Evolutionary conservation across 225 moss, liverwort and hornwort genomes (phyloP).

Genomic region (Polytrichum formosum): DNA sequence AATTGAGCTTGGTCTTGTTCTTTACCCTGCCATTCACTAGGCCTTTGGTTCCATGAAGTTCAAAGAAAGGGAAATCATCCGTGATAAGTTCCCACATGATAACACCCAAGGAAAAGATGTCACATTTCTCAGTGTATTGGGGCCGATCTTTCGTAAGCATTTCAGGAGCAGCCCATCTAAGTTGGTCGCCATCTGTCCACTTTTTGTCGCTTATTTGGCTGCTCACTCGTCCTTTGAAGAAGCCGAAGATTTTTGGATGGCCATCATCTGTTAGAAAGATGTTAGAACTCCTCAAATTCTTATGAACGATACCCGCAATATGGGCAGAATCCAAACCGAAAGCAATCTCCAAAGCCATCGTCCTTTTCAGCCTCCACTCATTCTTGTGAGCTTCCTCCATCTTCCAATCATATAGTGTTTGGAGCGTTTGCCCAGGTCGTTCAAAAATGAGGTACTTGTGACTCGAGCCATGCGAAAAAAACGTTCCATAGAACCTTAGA

Average conservation of each 20-base stretch:
- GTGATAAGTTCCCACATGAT: constrained; percentile 27
- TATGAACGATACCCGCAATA: constrained; percentile 17
- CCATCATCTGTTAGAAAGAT: constrained; percentile 24
- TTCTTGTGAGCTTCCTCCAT: not conserved
- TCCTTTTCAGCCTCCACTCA: constrained; percentile 10
- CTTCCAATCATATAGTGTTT: constrained; percentile 9
- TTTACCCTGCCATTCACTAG: not conserved
- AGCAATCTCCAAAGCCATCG: constrained; percentile 10
- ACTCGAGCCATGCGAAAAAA: not conserved
- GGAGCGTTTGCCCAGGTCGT: constrained; percentile 7
- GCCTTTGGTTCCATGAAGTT: not conserved
- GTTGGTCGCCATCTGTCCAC: constrained; percentile 4
- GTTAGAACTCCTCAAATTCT: constrained; percentile 25
- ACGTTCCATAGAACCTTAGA: constrained; percentile 13
- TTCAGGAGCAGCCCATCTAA: constrained; percentile 19
- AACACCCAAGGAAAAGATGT: constrained; percentile 21
- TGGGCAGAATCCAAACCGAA: constrained; percentile 20
- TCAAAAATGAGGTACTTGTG: not conserved
- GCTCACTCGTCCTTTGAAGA: constrained; percentile 1
- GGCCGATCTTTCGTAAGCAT: constrained; percentile 8
- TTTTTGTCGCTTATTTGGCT: constrained; percentile 19
- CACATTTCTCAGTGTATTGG: constrained; percentile 11
- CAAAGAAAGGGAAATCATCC: constrained; percentile 4
- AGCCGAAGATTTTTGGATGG: constrained; percentile 23
- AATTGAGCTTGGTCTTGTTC: not conserved